These are phyloP conservation scores for Vigna hirtella DNA, from an alignment of 306 rosid genomes.

Conservation along the genomic window DNA sequence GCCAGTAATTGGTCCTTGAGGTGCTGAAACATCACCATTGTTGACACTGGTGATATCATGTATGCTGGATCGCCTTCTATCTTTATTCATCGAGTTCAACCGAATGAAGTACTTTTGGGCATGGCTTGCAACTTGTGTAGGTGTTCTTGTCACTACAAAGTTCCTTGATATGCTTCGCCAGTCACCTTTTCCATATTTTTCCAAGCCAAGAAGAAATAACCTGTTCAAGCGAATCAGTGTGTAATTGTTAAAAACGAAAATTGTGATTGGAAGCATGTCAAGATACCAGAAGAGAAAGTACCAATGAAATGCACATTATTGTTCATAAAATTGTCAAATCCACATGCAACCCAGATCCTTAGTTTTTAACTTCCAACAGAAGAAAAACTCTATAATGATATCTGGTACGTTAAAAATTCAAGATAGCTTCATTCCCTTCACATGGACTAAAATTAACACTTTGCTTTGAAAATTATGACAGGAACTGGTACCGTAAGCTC, in stretches of 20 bases:
- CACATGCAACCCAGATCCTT: constrained; percentile 15
- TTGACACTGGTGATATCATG: constrained; percentile 81
- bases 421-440: too few species aligned
- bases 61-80: constrained; percentile 89
- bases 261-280: constrained; percentile 7
- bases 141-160: constrained; percentile 86
- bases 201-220: constrained; percentile 86
- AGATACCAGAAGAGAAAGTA: not conserved
- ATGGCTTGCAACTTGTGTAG: constrained; percentile 96
- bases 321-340: constrained; percentile 11
- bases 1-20: constrained; percentile 79
- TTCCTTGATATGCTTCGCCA: constrained; percentile 94
- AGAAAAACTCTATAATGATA: not conserved
- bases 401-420: not conserved
- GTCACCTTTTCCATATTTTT: constrained; percentile 86
- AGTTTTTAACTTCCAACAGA: not conserved
- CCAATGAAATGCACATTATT: not conserved
- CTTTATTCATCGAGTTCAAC: constrained; percentile 83
- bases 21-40: constrained; percentile 63
- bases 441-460: too few species aligned
- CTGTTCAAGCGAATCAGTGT: constrained; percentile 49
- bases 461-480: too few species aligned
- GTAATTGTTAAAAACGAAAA: constrained; percentile 2
- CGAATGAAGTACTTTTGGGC: constrained; percentile 91
- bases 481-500: too few species aligned